phyloP scores from a whole-genome alignment of 163 green algal species.

The Trebouxiophyceae sp. region DNA sequence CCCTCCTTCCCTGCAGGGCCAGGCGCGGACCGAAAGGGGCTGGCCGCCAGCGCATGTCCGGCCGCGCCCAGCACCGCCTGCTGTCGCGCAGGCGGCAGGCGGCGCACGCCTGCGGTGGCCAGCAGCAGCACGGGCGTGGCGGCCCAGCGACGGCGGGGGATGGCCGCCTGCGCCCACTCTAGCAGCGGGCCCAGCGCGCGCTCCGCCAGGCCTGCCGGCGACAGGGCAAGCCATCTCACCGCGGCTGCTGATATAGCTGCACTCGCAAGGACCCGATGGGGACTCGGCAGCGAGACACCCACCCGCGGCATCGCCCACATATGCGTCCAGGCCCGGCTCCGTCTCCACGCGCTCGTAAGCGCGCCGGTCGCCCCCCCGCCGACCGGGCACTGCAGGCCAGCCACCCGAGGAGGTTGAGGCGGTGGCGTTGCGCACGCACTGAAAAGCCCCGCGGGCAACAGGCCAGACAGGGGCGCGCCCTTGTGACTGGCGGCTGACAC shows the following conservation, averaged over 20 bases:
- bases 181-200: conserved; percentile 51
- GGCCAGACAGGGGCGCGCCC: too few relatives aligned
- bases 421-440: too few relatives aligned
- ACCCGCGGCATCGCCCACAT: conserved; percentile 20
- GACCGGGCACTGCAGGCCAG: conserved; percentile 19
- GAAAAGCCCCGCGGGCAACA: too few relatives aligned
- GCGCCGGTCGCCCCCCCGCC: conserved; percentile 12
- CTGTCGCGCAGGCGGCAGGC: conserved; percentile 26
- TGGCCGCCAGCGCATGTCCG: conserved; percentile 23
- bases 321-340: conserved; percentile 59
- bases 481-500: too few relatives aligned
- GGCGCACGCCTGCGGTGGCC: conserved; percentile 62
- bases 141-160: conserved; percentile 32
- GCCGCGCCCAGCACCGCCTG: conserved; percentile 28
- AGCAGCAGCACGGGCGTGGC: conserved; percentile 59
- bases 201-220: conserved; percentile 10
- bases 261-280: too few relatives aligned
- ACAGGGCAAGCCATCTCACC: too few relatives aligned
- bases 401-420: too few relatives aligned
- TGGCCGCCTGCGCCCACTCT: conserved; percentile 49
- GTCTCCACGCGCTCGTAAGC: conserved; percentile 72
- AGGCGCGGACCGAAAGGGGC: conserved; percentile 38
- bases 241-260: too few relatives aligned
- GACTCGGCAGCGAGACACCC: too few relatives aligned
- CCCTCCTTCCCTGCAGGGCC: too few relatives aligned